Conservation (phyloP, 768 basidiomycete species). For the Naganishia friedmannii region DNA sequence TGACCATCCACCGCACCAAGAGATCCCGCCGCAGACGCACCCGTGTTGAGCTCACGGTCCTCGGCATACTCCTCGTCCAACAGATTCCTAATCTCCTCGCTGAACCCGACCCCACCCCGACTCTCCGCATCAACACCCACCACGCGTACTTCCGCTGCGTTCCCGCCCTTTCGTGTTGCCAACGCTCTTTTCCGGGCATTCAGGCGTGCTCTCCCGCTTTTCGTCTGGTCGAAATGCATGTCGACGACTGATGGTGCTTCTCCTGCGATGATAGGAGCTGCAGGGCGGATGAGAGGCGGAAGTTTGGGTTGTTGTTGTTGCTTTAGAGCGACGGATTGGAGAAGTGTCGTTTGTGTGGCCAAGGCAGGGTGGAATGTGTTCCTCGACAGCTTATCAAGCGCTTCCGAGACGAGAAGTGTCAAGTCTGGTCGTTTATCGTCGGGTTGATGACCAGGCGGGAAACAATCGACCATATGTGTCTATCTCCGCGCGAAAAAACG, state of each 20-base stretch:
- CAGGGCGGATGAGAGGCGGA: not conserved
- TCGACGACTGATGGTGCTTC: not conserved
- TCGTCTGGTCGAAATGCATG: conserved; percentile 8
- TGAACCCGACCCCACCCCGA: conserved; percentile 12
- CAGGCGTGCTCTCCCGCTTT: conserved; percentile 7
- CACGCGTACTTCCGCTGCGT: conserved; percentile 20
- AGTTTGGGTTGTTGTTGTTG: not conserved
- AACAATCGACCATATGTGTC: conserved; percentile 24
- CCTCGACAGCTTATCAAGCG: conserved; percentile 16
- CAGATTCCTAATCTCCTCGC: conserved; percentile 16
- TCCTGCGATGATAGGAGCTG: not conserved
- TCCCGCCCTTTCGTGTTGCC: conserved; percentile 2
- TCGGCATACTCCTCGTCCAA: conserved; percentile 24
- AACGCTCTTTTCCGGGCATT: conserved; percentile 23
- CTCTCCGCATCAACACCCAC: conserved; percentile 20
- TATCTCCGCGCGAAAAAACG: not conserved
- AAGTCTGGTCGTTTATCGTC: conserved; percentile 10
- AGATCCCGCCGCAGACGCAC: not conserved
- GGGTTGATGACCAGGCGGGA: not conserved
- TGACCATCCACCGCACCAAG: not conserved
- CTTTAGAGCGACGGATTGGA: conserved; percentile 14
- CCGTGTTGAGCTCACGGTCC: not conserved
- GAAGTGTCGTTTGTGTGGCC: conserved; percentile 24
- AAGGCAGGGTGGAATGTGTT: conserved; percentile 1
- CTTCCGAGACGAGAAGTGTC: conserved; percentile 6